Base-by-base conservation (phyloP, 2,329 filamentous ascomycete genomes). In the Stagonosporopsis tanaceti region DNA sequence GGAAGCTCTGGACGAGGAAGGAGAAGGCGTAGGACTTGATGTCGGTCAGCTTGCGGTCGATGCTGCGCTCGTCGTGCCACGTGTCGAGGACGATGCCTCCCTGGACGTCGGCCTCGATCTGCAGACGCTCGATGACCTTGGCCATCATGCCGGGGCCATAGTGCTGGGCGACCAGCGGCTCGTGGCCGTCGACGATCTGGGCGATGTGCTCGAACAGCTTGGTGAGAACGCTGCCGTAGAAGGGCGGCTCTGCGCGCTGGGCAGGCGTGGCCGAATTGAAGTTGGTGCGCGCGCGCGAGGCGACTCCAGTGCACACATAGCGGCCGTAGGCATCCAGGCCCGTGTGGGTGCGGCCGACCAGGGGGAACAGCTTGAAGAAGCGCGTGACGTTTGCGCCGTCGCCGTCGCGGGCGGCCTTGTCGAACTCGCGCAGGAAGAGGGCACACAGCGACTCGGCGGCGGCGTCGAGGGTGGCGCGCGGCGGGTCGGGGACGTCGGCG, bases 11-110 rank as follows among this genome's bases (percentile, higher is more conserved):
- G 0, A 98, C 93, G 41, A 99, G 80, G 72, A 99, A 99, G 0
- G 93, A 97, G 76, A 97, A 99, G 0, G 95, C 93, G 73, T 99
- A 99, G 53, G 93, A 97, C 79, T 96, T 98, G 76, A 97, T 92
- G 70, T 99, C 95, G 2, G 91, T 98, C 60, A 99, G 81, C 71
- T 90, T 92, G 67, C 94, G 87, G 71, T 94, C 91, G 45, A 99
- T 87, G 58, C 82, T 85, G 57, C 93, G 86, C 72, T 98, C 94
- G 63, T 99, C 95, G 53, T 88, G 89, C 93, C 95, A 99, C 0
- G 93, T 95, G 74, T 99, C 95, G 50, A 99, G 81, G 57, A 99
- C 89, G 65, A 98, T 97, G 63, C 95, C 95, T 20, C 93, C 95
- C 78, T 99, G 95, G 1, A 97, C 89, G 77, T 99, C 95, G 2